A percentile compares a stretch with the other conserved stretches of the same genome.
Evolutionary conservation across 179 eudicot species (phyloP).

Genomic region (Drosera spatulata): DNA sequence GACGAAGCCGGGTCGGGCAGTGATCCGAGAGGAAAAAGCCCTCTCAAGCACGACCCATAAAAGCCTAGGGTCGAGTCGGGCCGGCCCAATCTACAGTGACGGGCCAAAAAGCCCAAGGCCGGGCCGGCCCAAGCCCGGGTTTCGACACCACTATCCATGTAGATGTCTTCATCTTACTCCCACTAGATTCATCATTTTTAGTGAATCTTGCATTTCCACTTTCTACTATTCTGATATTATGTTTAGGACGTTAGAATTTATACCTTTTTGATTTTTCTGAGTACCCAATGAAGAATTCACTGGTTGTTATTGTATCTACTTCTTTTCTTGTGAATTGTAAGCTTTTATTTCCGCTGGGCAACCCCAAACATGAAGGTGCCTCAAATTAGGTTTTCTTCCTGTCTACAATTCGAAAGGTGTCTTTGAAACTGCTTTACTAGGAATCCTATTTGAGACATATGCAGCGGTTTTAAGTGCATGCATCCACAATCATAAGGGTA

Average conservation of each 20-base stretch:
- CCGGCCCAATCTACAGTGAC: too few species aligned
- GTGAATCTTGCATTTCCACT: neutral
- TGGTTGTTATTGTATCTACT: neutral
- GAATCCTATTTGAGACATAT: neutral
- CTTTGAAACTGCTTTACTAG: neutral
- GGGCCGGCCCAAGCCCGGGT: too few species aligned
- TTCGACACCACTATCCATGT: too few species aligned
- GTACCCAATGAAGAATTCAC: neutral
- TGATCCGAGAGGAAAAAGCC: too few species aligned
- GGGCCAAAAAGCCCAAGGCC: too few species aligned
- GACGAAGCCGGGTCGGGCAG: too few species aligned
- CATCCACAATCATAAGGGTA: neutral
- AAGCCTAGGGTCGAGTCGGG: too few species aligned
- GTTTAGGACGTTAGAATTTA: neutral
- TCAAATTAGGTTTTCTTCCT: conserved; percentile 1
- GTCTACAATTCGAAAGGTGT: conserved; percentile 1
- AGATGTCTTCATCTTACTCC: neutral
- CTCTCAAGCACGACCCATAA: too few species aligned
- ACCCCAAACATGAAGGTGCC: conserved; percentile 3
- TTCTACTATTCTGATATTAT: neutral
- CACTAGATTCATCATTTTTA: neutral
- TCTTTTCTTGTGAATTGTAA: conserved; percentile 4
- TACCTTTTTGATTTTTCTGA: neutral
- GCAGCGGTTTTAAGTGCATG: neutral
- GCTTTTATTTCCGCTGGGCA: neutral